Evolutionary conservation across 176 grass and related monocot genomes (phyloP).

Genomic region (Miscanthus lutarioriparius): DNA sequence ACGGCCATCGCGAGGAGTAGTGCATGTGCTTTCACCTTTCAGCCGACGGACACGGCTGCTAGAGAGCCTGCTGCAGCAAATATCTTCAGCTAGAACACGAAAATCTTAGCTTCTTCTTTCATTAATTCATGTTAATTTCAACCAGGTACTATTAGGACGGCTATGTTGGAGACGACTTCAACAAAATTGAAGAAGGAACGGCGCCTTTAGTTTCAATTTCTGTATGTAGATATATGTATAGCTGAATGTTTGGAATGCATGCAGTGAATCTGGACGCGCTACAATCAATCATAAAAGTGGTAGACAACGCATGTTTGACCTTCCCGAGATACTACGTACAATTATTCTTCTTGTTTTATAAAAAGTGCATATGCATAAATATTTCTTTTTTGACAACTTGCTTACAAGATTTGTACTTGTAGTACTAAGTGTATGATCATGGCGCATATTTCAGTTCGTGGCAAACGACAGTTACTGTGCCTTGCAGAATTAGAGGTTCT

Average conservation of each 20-base stretch:
- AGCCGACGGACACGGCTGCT: neutral
- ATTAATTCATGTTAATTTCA: neutral
- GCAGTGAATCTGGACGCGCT: neutral
- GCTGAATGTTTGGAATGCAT: neutral
- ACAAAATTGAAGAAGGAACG: neutral
- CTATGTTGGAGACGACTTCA: neutral
- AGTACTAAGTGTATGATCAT: neutral
- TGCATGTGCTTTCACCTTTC: neutral
- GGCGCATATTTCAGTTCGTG: neutral
- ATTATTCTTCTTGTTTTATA: neutral
- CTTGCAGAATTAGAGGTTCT: too few species aligned
- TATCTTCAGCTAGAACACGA: neutral
- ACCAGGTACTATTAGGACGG: neutral
- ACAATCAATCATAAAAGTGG: neutral
- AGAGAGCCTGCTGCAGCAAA: neutral
- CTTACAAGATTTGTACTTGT: neutral
- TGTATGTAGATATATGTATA: too few species aligned
- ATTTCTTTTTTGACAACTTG: neutral
- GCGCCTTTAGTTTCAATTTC: too few species aligned
- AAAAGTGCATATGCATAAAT: neutral
- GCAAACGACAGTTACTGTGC: neutral
- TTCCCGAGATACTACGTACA: neutral
- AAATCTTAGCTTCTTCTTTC: neutral
- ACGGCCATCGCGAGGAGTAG: neutral
- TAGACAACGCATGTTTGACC: neutral